Percentiles rank a stretch among this genome's conserved stretches.
These are phyloP conservation scores for Chlamydomonas sphaeroides DNA, from an alignment of 139 green algal genomes.

Conservation along the genomic window DNA sequence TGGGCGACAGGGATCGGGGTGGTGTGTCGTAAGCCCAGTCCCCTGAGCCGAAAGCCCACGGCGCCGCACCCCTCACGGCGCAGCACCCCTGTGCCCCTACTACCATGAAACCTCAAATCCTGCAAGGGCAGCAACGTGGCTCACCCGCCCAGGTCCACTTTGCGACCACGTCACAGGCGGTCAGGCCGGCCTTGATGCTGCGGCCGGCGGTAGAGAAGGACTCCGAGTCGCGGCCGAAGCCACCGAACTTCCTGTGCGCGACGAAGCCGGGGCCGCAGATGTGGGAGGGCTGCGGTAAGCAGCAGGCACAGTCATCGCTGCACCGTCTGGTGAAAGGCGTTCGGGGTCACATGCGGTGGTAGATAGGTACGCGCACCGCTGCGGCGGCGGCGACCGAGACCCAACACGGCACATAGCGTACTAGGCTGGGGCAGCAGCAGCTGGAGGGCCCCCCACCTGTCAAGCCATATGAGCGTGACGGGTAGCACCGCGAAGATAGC, in stretches of 20 bases:
- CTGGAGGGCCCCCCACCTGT: constrained; percentile 6
- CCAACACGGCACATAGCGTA: background rate
- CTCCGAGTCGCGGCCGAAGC: constrained; percentile 13
- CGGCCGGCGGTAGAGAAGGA: constrained; percentile 68
- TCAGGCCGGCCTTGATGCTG: constrained; percentile 77
- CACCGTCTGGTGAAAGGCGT: too few species aligned
- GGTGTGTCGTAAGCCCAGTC: too few species aligned
- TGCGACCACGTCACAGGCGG: constrained; percentile 77
- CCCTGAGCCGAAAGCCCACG: too few species aligned
- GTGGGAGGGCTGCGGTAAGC: background rate
- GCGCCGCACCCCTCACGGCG: too few species aligned
- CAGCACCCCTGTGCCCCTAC: too few species aligned
- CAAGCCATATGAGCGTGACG: constrained; percentile 40
- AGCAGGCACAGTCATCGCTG: too few species aligned
- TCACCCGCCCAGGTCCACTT: constrained; percentile 58
- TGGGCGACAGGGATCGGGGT: too few species aligned
- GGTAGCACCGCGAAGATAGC: constrained; percentile 40
- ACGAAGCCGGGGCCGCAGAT: background rate
- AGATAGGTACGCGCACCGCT: too few species aligned
- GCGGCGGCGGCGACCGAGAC: background rate
- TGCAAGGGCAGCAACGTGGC: too few species aligned
- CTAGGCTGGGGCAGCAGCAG: background rate
- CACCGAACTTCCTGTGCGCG: constrained; percentile 1
- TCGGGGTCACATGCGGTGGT: too few species aligned
- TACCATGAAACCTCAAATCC: too few species aligned